Base-by-base conservation (phyloP, 2,329 filamentous ascomycete genomes). In the Talaromyces amestolkiae region DNA sequence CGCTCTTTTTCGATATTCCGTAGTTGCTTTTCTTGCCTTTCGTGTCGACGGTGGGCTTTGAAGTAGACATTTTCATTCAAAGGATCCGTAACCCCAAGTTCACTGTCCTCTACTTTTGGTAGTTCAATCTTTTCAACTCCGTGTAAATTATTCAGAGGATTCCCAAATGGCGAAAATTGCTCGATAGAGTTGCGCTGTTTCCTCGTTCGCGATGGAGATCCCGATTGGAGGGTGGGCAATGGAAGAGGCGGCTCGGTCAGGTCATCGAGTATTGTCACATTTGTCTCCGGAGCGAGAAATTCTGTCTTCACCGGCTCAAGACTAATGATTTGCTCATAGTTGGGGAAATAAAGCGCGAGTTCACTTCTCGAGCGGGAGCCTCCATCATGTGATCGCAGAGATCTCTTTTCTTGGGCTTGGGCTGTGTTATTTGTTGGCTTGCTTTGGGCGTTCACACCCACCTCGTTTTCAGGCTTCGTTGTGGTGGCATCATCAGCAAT, bases 301-400 rank as follows among this genome's bases (percentile, higher is more conserved):
- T 95, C 93, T 71, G 89, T 83, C 78, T 93, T 89, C 72, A 90
- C 90, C 45, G 89, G 87, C 68, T 92, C 89, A 74, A 96, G 91
- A 68, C 91, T 93, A 79, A 98, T 92, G 70, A 97, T 87, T 75
- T 96, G 92, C 78, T 97, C 93, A 78, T 97, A 98, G 73, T 96
- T 93, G 61, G 91, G 89, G 74, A 98, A 97, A 79, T 97, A 98
- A 58, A 88, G 86, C 43, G 93, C 89, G 67, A 98, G 84, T 74
- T 97, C 93, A 79, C 93, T 97, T 83, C 96, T 97, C 79, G 93
- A 89, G 71, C 92, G 86, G 61, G 89, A 89, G 11, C 90, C 91
- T 72, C 85, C 86, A 75, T 96, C 92, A 73, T 96, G 91, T 61
- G 92, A 96, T 68, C 94, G 87, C 75, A 97, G 82, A 75, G 92